Evolutionary conservation across 2,329 filamentous ascomycete species (phyloP), one percentile per base, ranked within the genome.

Genomic region (Ophiostoma sp.): DNA sequence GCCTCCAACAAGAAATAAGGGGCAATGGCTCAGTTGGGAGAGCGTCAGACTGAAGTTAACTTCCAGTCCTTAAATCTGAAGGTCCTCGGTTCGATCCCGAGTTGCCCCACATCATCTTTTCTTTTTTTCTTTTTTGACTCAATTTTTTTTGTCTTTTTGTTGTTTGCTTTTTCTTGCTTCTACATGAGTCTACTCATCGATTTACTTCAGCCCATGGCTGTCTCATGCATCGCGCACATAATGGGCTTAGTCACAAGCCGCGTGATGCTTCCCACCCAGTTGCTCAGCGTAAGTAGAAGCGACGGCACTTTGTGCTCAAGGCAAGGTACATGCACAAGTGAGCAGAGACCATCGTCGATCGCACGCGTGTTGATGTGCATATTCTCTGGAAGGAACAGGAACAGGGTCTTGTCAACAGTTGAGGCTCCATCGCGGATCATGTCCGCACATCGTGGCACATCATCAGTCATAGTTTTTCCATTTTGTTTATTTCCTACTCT

Each of bases 11-110:
- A 69, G n/a, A 11, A 33, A 36, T 22, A 63, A 39, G 72, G 72
- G 55, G 72, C 66, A 73, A 73, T 73, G 72, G 72, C 72, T 73
- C 72, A 73, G 72, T 73, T 73, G 72, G 72, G 72, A 73, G 72
- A 73, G 66, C 66, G 50, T 55, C 50, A 55, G 50, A 55, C 50
- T 55, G 50, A 72, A 72, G 71, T 66, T 25, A 12, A 66, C 61
- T 66, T 66, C 61, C 11, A 48, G n/a, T 66, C 59, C 36, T 22
- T 25, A 66, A 6, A 73, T 73, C 72, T 73, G 72, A 73, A 73
- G 72, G 72, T 73, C 72, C 72, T 70, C 72, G 72, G 72, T 73
- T 73, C 72, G 72, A 73, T 73, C 72, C 72, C 72, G 72, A 70
- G 72, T 73, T 73, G 66, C 72, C 55, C 72, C 72, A 73, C 31